Conservation (phyloP, 2,329 filamentous ascomycete genomes). For the Sclerotinia sclerotiorum region DNA sequence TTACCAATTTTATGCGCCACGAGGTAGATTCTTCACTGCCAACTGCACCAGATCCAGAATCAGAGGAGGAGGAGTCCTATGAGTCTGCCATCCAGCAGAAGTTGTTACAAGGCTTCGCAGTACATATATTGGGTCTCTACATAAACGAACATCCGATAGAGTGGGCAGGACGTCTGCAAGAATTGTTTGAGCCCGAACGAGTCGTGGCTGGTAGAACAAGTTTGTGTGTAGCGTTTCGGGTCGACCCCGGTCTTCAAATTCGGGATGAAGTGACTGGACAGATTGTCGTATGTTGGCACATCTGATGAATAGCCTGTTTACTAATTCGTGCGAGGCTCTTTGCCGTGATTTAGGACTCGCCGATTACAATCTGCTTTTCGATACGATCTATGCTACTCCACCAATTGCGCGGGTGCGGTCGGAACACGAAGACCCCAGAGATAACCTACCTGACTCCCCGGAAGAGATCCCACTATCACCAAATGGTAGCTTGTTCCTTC, state of each 20-base stretch:
- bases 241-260: conserved; percentile 60
- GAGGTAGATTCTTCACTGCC: no score
- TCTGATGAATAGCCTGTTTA: no score
- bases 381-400: no score
- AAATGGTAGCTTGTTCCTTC: conserved; percentile 57
- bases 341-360: conserved; percentile 58
- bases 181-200: conserved; percentile 65
- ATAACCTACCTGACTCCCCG: conserved; percentile 49
- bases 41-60: no score
- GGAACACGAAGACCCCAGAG: no score
- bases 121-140: conserved; percentile 73
- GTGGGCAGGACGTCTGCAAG: conserved; percentile 65
- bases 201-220: conserved; percentile 62
- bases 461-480: conserved; percentile 58
- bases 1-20: no score
- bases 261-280: conserved; percentile 70
- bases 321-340: no score
- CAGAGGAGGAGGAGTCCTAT: conserved; percentile 42
- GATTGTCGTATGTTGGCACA: no score
- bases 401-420: no score
- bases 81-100: conserved; percentile 63
- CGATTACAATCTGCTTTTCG: conserved; percentile 46
- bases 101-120: conserved; percentile 74
- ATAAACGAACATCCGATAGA: conserved; percentile 60
- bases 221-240: conserved; percentile 62